phyloP scores from a whole-genome alignment of 2,329 filamentous ascomycete genomes.

The Emergomyces pasteurianus region DNA sequence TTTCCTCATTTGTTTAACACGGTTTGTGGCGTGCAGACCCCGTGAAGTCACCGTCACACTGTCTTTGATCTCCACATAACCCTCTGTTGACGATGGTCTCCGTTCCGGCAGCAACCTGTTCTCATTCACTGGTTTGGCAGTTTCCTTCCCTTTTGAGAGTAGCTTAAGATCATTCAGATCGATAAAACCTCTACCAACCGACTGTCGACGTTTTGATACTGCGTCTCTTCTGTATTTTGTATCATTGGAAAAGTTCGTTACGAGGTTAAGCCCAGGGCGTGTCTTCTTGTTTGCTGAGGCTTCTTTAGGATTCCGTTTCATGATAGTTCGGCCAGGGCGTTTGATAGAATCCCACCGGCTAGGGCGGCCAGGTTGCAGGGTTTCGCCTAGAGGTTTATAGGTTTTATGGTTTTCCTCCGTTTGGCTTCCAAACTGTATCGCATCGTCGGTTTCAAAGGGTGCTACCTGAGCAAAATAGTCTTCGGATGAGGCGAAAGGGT shows the following conservation, averaged over 20 bases:
- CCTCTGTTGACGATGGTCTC: constrained; percentile 12
- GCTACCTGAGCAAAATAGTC: constrained; percentile 14
- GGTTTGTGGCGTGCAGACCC: constrained; percentile 3
- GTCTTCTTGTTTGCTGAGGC: constrained; percentile 17
- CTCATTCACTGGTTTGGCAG: constrained; percentile 11
- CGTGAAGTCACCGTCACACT: constrained; percentile 1
- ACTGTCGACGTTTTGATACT: constrained; percentile 2
- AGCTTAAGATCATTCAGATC: constrained; percentile 28
- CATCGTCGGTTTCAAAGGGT: not conserved
- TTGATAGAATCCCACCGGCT: constrained; percentile 1
- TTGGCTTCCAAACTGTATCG: not conserved
- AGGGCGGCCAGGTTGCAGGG: not conserved
- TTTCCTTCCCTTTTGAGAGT: constrained; percentile 23
- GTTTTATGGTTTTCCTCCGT: not conserved
- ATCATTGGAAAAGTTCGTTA: constrained; percentile 28
- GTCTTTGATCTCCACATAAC: constrained; percentile 16
- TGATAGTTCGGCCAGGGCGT: not conserved
- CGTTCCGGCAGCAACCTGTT: constrained; percentile 11
- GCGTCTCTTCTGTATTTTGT: constrained; percentile 6
- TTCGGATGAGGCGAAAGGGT: constrained; percentile 23
- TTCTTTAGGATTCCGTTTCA: constrained; percentile 9
- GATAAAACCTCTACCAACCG: constrained; percentile 15
- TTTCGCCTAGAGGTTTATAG: constrained; percentile 1
- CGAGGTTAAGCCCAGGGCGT: constrained; percentile 30
- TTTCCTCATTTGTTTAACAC: constrained; percentile 5